phyloP scores from a whole-genome alignment of 2,329 filamentous ascomycete species.

The Periconia macrospinosa region DNA sequence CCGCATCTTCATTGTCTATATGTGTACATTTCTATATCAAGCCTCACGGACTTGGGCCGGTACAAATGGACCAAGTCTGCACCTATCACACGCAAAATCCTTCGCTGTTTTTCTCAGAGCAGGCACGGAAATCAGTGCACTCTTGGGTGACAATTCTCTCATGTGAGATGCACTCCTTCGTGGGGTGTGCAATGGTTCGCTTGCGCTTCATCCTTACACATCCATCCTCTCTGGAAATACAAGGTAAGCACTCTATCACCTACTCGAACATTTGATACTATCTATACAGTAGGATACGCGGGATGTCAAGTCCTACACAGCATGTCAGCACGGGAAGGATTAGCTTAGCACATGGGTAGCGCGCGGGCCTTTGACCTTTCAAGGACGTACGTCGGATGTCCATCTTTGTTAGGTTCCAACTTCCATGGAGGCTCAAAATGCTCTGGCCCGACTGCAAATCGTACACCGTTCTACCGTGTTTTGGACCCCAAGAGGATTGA shows the following conservation, averaged over 20 bases:
- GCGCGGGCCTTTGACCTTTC: background rate
- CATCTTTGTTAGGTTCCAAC: background rate
- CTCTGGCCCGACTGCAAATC: no score
- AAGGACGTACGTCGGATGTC: slow-evolving; percentile 6
- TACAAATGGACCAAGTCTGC: background rate
- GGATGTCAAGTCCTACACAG: background rate
- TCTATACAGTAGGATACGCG: background rate
- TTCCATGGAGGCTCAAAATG: background rate
- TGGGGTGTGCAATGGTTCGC: background rate
- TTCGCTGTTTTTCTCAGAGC: background rate
- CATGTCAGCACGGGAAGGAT: background rate
- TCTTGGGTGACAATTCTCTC: background rate
- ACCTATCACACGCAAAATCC: background rate
- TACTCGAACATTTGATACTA: background rate
- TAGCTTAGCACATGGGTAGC: background rate
- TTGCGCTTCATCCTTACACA: slow-evolving; percentile 1
- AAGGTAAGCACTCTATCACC: background rate
- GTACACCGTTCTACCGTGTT: background rate
- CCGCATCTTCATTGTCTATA: background rate
- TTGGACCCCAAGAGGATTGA: background rate
- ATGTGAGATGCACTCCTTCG: background rate
- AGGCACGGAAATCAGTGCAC: background rate
- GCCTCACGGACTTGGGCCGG: background rate
- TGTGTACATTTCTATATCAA: background rate
- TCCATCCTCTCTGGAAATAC: background rate